A percentile compares a stretch with the other conserved stretches of the same genome.
These are phyloP conservation scores for Cordyceps farinosa DNA, from an alignment of 2,329 filamentous ascomycete species.

Conservation along the genomic window DNA sequence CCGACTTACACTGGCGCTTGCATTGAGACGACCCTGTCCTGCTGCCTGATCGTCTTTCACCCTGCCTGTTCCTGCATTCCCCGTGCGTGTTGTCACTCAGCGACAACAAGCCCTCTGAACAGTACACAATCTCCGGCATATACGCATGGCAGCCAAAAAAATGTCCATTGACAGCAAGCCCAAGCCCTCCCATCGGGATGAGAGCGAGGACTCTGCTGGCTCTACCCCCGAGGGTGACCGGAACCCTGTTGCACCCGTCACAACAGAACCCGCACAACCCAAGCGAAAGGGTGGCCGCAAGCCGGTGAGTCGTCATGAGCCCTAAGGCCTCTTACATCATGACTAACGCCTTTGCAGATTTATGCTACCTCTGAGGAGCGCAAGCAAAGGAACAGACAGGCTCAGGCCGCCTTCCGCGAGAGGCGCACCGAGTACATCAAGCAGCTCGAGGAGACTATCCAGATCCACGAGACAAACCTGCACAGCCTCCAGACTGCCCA, in stretches of 20 bases:
- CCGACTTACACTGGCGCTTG: neutral
- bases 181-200: slow-evolving; percentile 39
- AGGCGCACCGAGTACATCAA: slow-evolving; percentile 98
- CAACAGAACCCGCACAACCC: slow-evolving; percentile 58
- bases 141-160: slow-evolving; percentile 60
- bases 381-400: slow-evolving; percentile 95
- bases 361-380: slow-evolving; percentile 98
- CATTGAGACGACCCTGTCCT: neutral
- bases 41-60: neutral
- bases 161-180: slow-evolving; percentile 65
- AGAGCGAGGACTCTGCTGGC: slow-evolving; percentile 58
- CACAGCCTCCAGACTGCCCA: slow-evolving; percentile 92
- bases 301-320: slow-evolving; percentile 65
- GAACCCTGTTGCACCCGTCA: slow-evolving; percentile 31
- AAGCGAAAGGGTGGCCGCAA: slow-evolving; percentile 98
- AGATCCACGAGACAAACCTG: slow-evolving; percentile 91
- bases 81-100: slow-evolving; percentile 3
- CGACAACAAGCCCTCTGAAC: neutral
- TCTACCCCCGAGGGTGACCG: slow-evolving; percentile 59
- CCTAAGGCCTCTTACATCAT: slow-evolving; percentile 55
- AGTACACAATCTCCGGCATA: slow-evolving; percentile 28
- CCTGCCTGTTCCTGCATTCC: neutral
- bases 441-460: slow-evolving; percentile 95
- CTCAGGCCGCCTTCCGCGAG: slow-evolving; percentile 95
- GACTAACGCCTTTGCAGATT: slow-evolving; percentile 56